These are phyloP conservation scores for Rhododendron griersonianum DNA, from an alignment of 148 eudicot genomes.

Conservation along the genomic window DNA sequence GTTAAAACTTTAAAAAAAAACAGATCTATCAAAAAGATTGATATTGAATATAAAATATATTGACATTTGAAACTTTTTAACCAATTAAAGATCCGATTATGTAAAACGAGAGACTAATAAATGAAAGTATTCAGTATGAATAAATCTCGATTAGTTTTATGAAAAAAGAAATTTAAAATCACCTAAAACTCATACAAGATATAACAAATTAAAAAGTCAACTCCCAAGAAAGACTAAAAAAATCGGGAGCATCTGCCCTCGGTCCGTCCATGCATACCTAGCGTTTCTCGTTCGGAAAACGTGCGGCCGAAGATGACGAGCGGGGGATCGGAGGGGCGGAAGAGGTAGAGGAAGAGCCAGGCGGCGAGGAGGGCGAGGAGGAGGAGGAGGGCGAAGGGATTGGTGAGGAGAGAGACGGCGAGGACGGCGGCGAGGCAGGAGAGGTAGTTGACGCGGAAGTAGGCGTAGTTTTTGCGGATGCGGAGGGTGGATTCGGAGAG, in stretches of 20 bases:
- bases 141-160: no score
- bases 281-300: conserved; percentile 69
- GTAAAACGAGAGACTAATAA: not conserved
- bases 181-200: no score
- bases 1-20: not conserved
- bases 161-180: no score
- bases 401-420: conserved; percentile 64
- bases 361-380: conserved; percentile 60
- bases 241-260: not conserved
- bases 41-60: no score
- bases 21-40: no score
- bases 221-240: no score
- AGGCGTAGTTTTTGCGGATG: conserved; percentile 67
- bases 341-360: conserved; percentile 87
- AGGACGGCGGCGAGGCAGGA: conserved; percentile 41
- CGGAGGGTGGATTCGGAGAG: conserved; percentile 70
- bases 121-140: not conserved
- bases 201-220: no score
- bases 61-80: not conserved
- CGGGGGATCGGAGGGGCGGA: conserved; percentile 77
- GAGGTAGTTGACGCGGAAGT: conserved; percentile 82
- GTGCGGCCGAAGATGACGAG: conserved; percentile 53
- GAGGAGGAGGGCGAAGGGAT: conserved; percentile 74
- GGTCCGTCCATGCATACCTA: conserved; percentile 18
- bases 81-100: not conserved